Evolutionary conservation across 768 basidiomycete genomes (phyloP).

Genomic region (Suillus americanus): DNA sequence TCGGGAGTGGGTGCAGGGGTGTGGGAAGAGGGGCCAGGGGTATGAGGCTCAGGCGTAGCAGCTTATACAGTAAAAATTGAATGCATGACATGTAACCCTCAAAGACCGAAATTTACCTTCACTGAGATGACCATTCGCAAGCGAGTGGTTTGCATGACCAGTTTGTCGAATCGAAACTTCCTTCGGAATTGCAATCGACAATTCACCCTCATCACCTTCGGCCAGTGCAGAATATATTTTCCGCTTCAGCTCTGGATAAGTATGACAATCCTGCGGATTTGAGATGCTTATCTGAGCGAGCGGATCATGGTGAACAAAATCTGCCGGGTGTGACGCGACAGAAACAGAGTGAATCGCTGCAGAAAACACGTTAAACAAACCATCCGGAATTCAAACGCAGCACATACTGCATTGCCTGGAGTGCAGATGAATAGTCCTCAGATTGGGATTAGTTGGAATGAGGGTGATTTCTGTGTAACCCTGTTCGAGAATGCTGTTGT

Average conservation of each 20-base stretch:
- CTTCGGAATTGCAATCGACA: constrained; percentile 84
- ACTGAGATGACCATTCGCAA: constrained; percentile 43
- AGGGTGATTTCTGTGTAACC: constrained; percentile 94
- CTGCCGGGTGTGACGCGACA: constrained; percentile 68
- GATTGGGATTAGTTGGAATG: constrained; percentile 72
- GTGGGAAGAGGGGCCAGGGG: constrained; percentile 44
- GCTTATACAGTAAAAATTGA: constrained; percentile 37
- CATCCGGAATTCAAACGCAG: constrained; percentile 14
- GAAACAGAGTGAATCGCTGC: constrained; percentile 73
- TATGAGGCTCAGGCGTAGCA: constrained; percentile 83
- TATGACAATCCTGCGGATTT: constrained; percentile 76
- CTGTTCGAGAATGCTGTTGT: constrained; percentile 38
- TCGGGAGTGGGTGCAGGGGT: constrained; percentile 49
- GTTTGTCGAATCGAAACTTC: constrained; percentile 68
- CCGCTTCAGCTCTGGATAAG: constrained; percentile 91
- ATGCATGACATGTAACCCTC: not conserved
- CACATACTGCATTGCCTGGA: constrained; percentile 83
- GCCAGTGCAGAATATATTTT: constrained; percentile 87
- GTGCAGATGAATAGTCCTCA: constrained; percentile 85
- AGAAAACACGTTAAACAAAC: constrained; percentile 22
- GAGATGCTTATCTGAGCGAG: constrained; percentile 64
- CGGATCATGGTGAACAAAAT: constrained; percentile 79
- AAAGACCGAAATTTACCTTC: constrained; percentile 47
- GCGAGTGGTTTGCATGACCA: constrained; percentile 38
- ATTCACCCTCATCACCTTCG: constrained; percentile 92